These are phyloP conservation scores for Diaporthe amygdali DNA, from an alignment of 2,329 filamentous ascomycete species.

Conservation along the genomic window DNA sequence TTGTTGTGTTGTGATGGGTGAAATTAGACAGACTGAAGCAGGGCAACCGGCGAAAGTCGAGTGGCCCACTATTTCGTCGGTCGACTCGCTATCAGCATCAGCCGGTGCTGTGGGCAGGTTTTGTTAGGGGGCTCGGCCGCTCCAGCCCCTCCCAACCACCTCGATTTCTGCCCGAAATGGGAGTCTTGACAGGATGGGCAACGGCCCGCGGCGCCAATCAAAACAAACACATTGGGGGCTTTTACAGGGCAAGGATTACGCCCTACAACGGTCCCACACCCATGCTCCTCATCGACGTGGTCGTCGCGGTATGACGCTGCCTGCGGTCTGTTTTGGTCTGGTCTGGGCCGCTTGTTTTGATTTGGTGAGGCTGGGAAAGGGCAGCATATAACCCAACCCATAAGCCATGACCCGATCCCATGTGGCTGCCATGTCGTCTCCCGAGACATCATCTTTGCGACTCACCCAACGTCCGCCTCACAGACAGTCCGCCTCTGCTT, in stretches of 20 bases:
- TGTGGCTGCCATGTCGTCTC: slow-evolving; percentile 13
- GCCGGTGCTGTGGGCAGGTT: not conserved
- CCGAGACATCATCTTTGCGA: slow-evolving; percentile 1
- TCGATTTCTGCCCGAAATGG: not conserved
- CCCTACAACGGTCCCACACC: slow-evolving; percentile 1
- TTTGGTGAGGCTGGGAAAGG: slow-evolving; percentile 18
- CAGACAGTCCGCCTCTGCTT: not conserved
- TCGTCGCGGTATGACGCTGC: slow-evolving; percentile 9
- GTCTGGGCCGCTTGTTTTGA: slow-evolving; percentile 2
- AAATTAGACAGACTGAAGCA: not conserved
- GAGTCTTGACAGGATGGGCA: not conserved
- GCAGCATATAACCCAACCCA: slow-evolving; percentile 13
- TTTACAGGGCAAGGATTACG: not conserved
- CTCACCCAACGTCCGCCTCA: not conserved
- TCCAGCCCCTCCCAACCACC: slow-evolving; percentile 14
- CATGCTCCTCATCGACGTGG: slow-evolving; percentile 9
- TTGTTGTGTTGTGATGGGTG: not conserved
- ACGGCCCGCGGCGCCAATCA: slow-evolving; percentile 16
- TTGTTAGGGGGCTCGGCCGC: not conserved
- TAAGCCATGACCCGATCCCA: not conserved
- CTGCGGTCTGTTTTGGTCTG: not conserved
- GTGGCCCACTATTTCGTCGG: not conserved
- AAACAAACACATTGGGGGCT: not conserved
- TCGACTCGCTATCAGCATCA: not conserved
- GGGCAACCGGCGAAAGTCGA: not conserved